Evolutionary conservation across 2,329 filamentous ascomycete genomes (phyloP).

Genomic region (Monilinia vaccinii-corymbosi): DNA sequence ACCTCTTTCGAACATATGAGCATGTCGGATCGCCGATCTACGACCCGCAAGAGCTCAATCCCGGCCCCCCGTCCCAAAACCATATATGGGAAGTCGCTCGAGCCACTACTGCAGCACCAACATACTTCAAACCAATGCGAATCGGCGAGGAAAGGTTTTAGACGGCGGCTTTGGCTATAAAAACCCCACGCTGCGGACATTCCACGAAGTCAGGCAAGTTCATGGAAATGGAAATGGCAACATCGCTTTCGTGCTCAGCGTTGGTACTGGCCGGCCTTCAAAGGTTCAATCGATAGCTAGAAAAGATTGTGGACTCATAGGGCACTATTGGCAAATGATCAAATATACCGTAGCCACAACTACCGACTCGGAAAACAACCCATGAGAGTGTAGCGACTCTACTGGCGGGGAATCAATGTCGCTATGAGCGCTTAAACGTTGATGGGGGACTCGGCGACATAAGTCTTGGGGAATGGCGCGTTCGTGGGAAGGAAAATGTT

Average conservation of each 20-base stretch:
- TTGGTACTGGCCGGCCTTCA: neutral
- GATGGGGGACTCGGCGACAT: neutral
- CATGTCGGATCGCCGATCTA: neutral
- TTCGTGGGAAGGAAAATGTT: neutral
- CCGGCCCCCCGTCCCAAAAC: neutral
- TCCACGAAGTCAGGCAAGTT: neutral
- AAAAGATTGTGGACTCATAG: neutral
- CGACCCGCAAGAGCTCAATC: neutral
- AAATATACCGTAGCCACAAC: neutral
- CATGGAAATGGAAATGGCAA: neutral
- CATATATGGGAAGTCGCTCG: conserved; percentile 4
- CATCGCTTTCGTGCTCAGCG: neutral
- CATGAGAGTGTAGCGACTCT: neutral
- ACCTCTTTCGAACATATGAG: neutral
- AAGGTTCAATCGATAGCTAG: neutral
- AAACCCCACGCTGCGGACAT: neutral
- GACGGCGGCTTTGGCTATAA: conserved; percentile 29
- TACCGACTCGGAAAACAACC: neutral
- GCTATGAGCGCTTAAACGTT: neutral
- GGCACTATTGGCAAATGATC: neutral
- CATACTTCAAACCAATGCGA: conserved; percentile 33
- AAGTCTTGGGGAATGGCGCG: neutral
- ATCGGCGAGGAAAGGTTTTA: conserved; percentile 31
- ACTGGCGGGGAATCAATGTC: neutral
- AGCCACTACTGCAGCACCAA: conserved; percentile 34